phyloP scores from a whole-genome alignment of 495 filamentous ascomycete species.

The Aspergillus baeticus region DNA sequence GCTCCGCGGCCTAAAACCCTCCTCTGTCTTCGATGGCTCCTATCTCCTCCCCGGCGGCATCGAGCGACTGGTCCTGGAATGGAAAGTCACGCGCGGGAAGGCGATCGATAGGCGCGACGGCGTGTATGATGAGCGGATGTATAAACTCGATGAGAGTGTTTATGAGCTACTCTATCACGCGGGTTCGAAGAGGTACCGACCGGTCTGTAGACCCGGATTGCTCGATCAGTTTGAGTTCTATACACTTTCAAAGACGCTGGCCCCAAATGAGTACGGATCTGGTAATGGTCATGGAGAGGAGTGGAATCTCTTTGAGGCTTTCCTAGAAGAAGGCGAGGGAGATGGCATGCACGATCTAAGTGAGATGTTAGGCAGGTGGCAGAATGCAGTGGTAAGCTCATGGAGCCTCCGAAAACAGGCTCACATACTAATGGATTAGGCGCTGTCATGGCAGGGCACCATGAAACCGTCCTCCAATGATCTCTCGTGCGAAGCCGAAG shows the following conservation, averaged over 20 bases:
- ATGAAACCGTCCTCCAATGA: background rate
- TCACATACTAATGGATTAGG: background rate
- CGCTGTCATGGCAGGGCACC: background rate
- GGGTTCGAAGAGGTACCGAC: background rate
- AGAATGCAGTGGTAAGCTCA: background rate
- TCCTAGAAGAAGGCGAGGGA: background rate
- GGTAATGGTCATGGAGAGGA: background rate
- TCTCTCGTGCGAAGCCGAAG: background rate
- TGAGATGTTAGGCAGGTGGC: conserved; percentile 2
- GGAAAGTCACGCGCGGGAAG: conserved; percentile 3
- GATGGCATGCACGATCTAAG: background rate
- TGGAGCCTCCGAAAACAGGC: too few species aligned
- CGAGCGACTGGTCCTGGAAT: conserved; percentile 1
- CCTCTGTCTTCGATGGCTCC: background rate
- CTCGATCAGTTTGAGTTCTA: conserved; percentile 8
- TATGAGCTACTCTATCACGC: background rate
- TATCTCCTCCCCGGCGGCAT: conserved; percentile 2
- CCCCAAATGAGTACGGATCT: background rate
- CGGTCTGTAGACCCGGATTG: background rate
- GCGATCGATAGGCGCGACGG: conserved; percentile 4
- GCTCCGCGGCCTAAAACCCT: conserved; percentile 2
- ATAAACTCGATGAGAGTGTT: background rate
- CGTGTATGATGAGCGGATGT: background rate
- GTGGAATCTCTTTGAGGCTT: conserved; percentile 5
- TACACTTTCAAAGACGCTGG: background rate